Base-by-base conservation (phyloP, 805 yeast genomes). In the Komagataella ulmi region DNA sequence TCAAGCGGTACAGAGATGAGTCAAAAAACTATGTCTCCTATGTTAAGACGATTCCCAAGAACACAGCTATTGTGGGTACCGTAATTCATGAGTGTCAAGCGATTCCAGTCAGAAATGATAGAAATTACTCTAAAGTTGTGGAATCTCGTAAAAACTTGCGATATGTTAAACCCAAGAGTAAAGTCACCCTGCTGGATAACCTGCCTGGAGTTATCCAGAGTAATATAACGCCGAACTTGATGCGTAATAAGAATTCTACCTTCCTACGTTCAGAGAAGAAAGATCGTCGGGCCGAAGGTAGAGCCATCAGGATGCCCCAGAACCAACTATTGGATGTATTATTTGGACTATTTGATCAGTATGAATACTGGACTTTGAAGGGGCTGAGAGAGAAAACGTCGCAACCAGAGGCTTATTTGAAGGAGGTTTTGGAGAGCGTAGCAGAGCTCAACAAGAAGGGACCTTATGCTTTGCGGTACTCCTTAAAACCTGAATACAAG, bases 341-440 rank as follows among this genome's bases (percentile, higher is more conserved):
- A 58, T 93, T 93, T 79, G 77, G 85, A 58, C 73, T 91, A 60
- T 93, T 93, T 67, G 97, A 89, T 66, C 95, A 90, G 65, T 88
- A 85, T 65, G 97, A 91, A 63, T 93, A 90, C 67, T 93, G 99
- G 99, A 82, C 93, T 8, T 75, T 93, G 75, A 89, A 89, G 67
- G 97, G 97, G 45, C 73, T 93, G 55, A 85, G 88, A 61, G 99
- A 93, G 64, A 79, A 96, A 58, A 89, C 97, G 2, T 83, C 84
- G 60, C 99, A 93, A 72, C 99, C 99, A 1, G 99, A 93, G 64
- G 83, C 83, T 18, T 95, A 87, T 65, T 72, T 93, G 56, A 88
- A 90, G 63, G 97, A 90, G 63, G 86, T 93, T 53, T 71, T 93
- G 49, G 99, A 91, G 55, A 80, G 85, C 49, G 88, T 93, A 61